Conservation (phyloP, 2,329 filamentous ascomycete genomes). For the Kalaharituber pfeilii region DNA sequence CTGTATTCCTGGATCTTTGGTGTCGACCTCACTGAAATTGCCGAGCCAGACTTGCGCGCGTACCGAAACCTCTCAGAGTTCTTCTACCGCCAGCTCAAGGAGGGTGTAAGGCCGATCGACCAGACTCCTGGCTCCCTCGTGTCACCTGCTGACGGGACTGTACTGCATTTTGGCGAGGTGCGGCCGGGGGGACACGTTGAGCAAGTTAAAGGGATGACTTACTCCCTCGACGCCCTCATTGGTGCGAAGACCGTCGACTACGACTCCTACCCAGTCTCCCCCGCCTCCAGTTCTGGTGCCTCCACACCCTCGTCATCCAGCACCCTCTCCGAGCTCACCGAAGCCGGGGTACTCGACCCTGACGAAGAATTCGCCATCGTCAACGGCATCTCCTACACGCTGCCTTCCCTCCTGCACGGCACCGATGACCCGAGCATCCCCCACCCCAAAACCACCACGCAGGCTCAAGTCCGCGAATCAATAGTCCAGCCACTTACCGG, state of each 20-base stretch:
- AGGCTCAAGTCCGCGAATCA: background rate
- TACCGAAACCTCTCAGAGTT: constrained; percentile 92
- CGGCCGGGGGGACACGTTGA: constrained; percentile 77
- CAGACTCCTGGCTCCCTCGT: constrained; percentile 62
- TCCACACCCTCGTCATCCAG: background rate
- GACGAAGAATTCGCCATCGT: constrained; percentile 87
- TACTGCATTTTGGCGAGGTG: constrained; percentile 84
- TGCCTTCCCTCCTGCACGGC: constrained; percentile 78
- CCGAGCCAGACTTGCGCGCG: constrained; percentile 69
- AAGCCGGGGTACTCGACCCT: constrained; percentile 49
- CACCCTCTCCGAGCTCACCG: constrained; percentile 23
- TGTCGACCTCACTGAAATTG: constrained; percentile 74
- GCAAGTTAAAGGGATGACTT: constrained; percentile 97
- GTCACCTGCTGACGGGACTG: constrained; percentile 74
- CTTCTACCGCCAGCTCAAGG: constrained; percentile 90
- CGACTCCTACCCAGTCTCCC: background rate
- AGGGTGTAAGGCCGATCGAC: constrained; percentile 70
- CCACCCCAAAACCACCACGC: background rate
- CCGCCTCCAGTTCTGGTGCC: background rate
- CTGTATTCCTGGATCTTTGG: constrained; percentile 82
- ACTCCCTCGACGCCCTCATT: constrained; percentile 81
- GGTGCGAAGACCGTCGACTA: constrained; percentile 34
- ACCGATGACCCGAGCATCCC: constrained; percentile 22
- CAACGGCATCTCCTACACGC: constrained; percentile 88
- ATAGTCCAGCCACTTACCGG: background rate